Conservation (phyloP, 352 stramenopile genomes). For the Phytophthora aleatoria region DNA sequence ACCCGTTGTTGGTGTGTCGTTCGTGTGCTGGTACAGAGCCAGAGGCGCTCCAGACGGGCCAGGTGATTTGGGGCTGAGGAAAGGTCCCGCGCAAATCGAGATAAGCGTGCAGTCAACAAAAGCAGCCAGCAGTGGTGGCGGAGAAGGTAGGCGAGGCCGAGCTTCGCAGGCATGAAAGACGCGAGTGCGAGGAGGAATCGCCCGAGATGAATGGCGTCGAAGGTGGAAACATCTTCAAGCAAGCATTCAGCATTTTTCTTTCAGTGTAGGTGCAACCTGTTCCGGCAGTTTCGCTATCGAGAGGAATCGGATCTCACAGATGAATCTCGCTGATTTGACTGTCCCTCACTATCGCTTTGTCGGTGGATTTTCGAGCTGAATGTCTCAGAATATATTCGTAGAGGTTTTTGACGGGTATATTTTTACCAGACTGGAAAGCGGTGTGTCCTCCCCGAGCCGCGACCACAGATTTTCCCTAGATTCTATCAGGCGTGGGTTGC, state of each 20-base stretch:
- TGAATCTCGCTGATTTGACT: constrained; percentile 1
- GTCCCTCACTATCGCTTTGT: not conserved
- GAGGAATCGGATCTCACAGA: constrained; percentile 1
- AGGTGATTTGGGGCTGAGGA: constrained; percentile 3
- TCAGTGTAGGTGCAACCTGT: not conserved
- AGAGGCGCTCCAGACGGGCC: constrained; percentile 18
- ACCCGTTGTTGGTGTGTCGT: constrained; percentile 16
- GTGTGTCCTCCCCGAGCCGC: not conserved
- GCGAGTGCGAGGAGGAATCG: not conserved
- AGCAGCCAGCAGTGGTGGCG: constrained; percentile 9
- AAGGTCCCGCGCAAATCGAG: constrained; percentile 11
- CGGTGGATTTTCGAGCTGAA: constrained; percentile 19
- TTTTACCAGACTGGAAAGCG: not conserved
- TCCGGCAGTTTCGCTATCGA: not conserved
- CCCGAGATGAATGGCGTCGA: not conserved
- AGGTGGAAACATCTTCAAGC: not conserved
- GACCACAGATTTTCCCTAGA: not conserved
- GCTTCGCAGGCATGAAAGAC: not conserved
- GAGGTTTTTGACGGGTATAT: constrained; percentile 9
- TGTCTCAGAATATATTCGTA: constrained; percentile 13
- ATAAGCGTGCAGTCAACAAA: not conserved
- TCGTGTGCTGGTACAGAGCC: constrained; percentile 22
- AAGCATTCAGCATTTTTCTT: not conserved
- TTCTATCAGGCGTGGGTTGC: not conserved
- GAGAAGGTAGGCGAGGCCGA: not conserved